These are phyloP conservation scores for Harringtonia aguacate DNA, from an alignment of 2,329 filamentous ascomycete genomes.

Conservation along the genomic window DNA sequence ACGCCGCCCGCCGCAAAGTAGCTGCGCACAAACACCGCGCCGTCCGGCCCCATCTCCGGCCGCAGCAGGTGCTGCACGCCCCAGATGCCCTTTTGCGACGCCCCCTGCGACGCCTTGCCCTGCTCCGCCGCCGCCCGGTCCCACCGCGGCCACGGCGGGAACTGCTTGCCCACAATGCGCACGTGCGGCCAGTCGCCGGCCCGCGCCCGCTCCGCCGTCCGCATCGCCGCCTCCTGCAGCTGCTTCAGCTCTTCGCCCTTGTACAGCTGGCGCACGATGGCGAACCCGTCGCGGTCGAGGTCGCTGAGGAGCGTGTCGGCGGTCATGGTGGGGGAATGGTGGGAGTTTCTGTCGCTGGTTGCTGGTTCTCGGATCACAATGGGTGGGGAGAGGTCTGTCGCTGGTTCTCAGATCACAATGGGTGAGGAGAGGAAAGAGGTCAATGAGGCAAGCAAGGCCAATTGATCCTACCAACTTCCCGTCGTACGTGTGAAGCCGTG, in stretches of 20 bases:
- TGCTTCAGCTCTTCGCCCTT: slow-evolving; percentile 35
- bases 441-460: no score
- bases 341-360: no score
- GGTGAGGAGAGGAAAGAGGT: no score
- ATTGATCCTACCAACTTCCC: no score
- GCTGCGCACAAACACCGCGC: slow-evolving; percentile 48
- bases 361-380: no score
- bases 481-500: no score
- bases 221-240: slow-evolving; percentile 49
- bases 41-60: slow-evolving; percentile 50
- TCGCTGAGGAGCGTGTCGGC: slow-evolving; percentile 28
- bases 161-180: slow-evolving; percentile 80
- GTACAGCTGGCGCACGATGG: slow-evolving; percentile 58
- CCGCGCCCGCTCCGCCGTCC: slow-evolving; percentile 51
- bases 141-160: slow-evolving; percentile 66
- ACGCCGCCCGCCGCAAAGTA: slow-evolving; percentile 63
- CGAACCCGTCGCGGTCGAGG: slow-evolving; percentile 65
- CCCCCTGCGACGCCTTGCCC: background rate
- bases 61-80: slow-evolving; percentile 79
- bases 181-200: slow-evolving; percentile 70
- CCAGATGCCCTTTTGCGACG: slow-evolving; percentile 52
- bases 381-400: no score
- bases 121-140: slow-evolving; percentile 33
- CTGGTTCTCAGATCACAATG: no score
- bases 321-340: background rate